Evolutionary conservation across 2,329 filamentous ascomycete species (phyloP).

Genomic region (Alternaria arbusti): DNA sequence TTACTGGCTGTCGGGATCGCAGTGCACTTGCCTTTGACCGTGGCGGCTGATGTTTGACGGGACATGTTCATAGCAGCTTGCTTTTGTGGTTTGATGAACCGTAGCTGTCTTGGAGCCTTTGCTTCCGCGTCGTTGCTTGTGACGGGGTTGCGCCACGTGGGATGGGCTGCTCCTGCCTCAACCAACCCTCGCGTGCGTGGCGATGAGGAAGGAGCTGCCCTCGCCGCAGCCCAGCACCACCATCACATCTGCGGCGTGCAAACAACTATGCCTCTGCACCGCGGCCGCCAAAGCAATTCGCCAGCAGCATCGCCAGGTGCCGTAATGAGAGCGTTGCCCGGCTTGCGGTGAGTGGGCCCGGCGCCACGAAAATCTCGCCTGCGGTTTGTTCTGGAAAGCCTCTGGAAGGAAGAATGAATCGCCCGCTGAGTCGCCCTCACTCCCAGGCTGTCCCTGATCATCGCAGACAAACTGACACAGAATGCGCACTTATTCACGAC

Average conservation of each 20-base stretch:
- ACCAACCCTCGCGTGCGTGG: neutral
- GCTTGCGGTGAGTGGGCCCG: constrained; percentile 25
- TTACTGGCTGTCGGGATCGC: constrained; percentile 42
- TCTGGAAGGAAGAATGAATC: constrained; percentile 14
- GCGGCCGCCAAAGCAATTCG: neutral
- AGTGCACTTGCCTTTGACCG: constrained; percentile 1
- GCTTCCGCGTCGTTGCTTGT: constrained; percentile 3
- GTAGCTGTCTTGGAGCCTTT: neutral
- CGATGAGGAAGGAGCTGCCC: neutral
- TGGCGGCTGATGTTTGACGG: constrained; percentile 4
- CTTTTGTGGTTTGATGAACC: constrained; percentile 1
- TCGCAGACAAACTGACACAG: constrained; percentile 18
- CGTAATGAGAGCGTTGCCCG: constrained; percentile 33
- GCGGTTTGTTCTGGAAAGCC: constrained; percentile 31
- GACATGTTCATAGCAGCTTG: constrained; percentile 16
- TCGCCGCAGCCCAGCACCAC: neutral
- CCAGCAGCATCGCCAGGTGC: constrained; percentile 6
- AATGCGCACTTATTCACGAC: constrained; percentile 3
- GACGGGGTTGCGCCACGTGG: constrained; percentile 8
- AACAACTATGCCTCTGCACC: neutral
- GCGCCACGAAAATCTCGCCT: constrained; percentile 28
- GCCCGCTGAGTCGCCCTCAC: constrained; percentile 11
- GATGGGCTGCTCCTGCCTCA: constrained; percentile 10
- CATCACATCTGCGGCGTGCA: constrained; percentile 1
- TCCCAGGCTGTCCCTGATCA: constrained; percentile 11